Evolutionary conservation across 441 rosid genomes (phyloP).

Genomic region (Adansonia grandidieri): DNA sequence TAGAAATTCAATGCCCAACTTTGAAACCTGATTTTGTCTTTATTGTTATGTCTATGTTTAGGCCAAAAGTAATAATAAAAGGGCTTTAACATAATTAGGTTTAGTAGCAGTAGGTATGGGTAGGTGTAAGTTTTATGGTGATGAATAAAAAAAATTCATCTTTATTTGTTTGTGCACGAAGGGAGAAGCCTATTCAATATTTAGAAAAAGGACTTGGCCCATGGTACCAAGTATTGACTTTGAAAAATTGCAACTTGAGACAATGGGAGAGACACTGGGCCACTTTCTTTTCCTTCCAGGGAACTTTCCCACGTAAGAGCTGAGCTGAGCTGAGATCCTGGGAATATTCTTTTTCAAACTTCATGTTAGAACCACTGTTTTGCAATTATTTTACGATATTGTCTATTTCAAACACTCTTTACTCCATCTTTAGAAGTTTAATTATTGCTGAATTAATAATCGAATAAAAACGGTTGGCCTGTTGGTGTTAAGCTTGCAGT

Average conservation of each 20-base stretch:
- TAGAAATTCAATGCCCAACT: not conserved
- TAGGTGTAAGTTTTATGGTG: not conserved
- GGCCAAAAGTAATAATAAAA: not conserved
- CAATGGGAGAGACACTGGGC: not conserved
- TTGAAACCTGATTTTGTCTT: not conserved
- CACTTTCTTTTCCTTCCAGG: not conserved
- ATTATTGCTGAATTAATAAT: not conserved
- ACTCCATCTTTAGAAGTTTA: not conserved
- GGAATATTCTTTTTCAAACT: not conserved
- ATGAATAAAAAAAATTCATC: too few relatives aligned
- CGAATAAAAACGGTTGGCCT: not conserved
- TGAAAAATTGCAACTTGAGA: not conserved
- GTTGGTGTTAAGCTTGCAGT: too few relatives aligned
- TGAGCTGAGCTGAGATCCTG: not conserved
- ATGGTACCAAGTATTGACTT: not conserved
- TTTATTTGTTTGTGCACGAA: too few relatives aligned
- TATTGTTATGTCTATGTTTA: not conserved
- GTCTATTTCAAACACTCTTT: not conserved
- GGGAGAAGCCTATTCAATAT: not conserved
- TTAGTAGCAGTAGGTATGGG: not conserved
- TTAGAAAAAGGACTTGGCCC: not conserved
- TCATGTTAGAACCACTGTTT: not conserved
- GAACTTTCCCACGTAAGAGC: not conserved
- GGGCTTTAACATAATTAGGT: too few relatives aligned
- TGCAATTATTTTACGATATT: not conserved